Percentiles rank a stretch among this genome's conserved stretches.
Conservation (phyloP, 176 grass and related monocot species). For the Oropetium thomaeum region DNA sequence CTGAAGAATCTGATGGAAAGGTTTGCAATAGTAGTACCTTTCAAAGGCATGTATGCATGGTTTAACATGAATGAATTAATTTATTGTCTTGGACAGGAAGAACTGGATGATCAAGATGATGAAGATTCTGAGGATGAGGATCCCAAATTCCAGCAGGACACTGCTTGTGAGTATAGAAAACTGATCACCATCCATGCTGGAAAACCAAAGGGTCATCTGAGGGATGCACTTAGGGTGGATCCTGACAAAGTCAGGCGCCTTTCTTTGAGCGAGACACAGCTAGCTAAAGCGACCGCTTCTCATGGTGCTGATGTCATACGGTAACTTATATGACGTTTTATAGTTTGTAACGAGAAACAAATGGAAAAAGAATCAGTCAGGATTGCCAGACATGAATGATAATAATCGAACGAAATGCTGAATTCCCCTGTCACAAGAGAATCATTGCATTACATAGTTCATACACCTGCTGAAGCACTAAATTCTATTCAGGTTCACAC, state of each 20-base stretch:
- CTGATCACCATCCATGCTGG: conserved; percentile 90
- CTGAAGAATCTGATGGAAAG: conserved; percentile 68
- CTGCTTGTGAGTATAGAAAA: conserved; percentile 56
- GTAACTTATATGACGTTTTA: conserved; percentile 53
- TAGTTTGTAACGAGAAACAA: not conserved
- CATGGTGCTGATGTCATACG: conserved; percentile 76
- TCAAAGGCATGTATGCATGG: not conserved
- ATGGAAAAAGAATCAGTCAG: not conserved
- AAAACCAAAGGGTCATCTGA: conserved; percentile 81
- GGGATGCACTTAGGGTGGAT: conserved; percentile 65
- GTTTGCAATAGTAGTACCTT: conserved; percentile 31
- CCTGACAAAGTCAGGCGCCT: conserved; percentile 63
- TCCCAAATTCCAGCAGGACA: conserved; percentile 50
- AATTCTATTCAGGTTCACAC: conserved; percentile 69
- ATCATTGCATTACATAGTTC: not conserved
- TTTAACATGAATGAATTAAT: conserved; percentile 25
- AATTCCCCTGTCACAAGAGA: not conserved
- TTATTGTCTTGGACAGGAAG: conserved; percentile 41
- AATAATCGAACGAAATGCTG: not conserved
- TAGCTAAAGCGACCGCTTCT: conserved; percentile 61
- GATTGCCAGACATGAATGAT: not conserved
- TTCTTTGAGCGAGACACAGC: conserved; percentile 75
- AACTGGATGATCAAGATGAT: conserved; percentile 56
- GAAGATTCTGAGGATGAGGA: conserved; percentile 62
- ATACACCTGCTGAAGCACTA: not conserved